Conservation (phyloP, 139 green algal species). For the Edaphochlamys debaryana region DNA sequence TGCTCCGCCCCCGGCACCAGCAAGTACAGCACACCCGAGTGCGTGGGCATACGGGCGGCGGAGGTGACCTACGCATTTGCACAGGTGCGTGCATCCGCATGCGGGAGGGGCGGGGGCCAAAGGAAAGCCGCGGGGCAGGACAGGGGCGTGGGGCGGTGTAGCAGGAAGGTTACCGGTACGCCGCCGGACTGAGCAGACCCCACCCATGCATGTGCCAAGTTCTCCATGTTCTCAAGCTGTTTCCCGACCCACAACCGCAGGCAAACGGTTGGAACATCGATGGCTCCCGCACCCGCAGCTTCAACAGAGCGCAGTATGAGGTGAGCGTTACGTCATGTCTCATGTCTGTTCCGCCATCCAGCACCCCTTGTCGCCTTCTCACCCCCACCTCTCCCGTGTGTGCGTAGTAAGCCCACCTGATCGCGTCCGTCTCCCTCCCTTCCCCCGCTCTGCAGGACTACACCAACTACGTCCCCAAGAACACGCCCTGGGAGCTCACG, state of each 20-base stretch:
- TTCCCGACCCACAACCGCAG: no score
- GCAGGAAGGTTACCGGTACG: background rate
- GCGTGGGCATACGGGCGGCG: background rate
- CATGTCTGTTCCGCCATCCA: background rate
- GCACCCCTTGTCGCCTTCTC: background rate
- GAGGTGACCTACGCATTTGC: background rate
- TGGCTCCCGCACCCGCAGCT: background rate
- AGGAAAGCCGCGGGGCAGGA: no score
- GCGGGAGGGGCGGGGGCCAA: no score
- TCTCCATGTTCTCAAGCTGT: no score
- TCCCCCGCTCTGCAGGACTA: slow-evolving; percentile 11
- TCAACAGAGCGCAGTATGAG: background rate
- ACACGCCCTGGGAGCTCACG: background rate
- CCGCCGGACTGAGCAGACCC: no score
- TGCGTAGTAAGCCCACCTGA: no score
- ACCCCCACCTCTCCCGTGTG: no score
- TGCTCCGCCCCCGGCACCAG: no score
- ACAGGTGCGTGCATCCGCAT: background rate
- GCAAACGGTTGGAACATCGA: background rate
- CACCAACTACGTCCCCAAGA: background rate
- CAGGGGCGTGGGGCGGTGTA: no score
- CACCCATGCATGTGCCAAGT: no score
- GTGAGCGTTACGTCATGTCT: background rate
- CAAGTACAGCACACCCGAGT: background rate
- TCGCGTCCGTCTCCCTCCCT: no score